Evolutionary conservation across 345 rosid genomes (phyloP).

Genomic region (Ricinus communis): DNA sequence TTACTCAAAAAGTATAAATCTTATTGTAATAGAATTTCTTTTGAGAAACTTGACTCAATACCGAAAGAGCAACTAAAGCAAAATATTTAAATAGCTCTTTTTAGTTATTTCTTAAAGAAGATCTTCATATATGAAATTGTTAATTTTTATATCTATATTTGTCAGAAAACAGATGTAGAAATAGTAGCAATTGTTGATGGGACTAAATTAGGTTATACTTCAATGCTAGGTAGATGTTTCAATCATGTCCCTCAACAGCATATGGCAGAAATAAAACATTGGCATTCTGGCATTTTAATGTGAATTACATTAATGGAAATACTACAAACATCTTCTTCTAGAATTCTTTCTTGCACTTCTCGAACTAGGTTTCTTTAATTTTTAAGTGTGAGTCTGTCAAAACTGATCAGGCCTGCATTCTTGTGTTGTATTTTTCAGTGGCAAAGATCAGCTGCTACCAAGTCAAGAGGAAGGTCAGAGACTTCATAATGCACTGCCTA

Average conservation of each 20-base stretch:
- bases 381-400: conserved; percentile 6
- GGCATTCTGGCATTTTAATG: not conserved
- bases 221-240: not conserved
- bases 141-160: not conserved
- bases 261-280: not conserved
- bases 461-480: conserved; percentile 66
- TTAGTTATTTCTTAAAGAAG: not conserved
- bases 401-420: not conserved
- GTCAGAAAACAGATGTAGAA: not conserved
- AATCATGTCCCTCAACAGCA: not conserved
- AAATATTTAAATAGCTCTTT: not conserved
- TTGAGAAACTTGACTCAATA: not conserved
- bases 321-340: not conserved
- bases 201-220: not conserved
- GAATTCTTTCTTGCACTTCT: conserved; percentile 6
- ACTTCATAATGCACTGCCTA: conserved; percentile 43
- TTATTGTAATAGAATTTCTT: not conserved
- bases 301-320: not conserved
- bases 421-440: conserved; percentile 40
- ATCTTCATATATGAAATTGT: not conserved
- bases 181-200: not conserved
- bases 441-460: conserved; percentile 73
- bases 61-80: not conserved
- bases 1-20: not conserved
- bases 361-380: not conserved